Base-by-base conservation (phyloP, 176 grass and related monocot genomes). In the Rhynchospora pubera region DNA sequence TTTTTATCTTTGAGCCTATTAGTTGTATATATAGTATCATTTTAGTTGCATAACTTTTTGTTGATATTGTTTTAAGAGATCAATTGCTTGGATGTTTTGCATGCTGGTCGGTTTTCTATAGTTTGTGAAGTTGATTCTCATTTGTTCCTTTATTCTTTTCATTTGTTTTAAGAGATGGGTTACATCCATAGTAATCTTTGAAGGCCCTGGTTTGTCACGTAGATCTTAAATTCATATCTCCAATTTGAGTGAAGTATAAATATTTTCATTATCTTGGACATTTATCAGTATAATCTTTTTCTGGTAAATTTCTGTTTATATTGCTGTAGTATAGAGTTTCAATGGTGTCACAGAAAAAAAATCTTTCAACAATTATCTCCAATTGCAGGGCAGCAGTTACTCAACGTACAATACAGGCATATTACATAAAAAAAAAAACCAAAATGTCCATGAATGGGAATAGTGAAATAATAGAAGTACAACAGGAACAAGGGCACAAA, bases 381-480 rank as follows among this genome's bases (percentile, higher is more conserved):
- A 18, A 52, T 76, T 75, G 6, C 48, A 76, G 72, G 48, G 0
- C 0, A 22, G 6, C 12, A 30, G 10, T 1, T 30, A 53, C 11
- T 5, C 47, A 74, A n/a, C 48, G 52, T 46, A 28, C 26, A 53
- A 46, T 8, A 53, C 5, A 53, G 24, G 21, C 46, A 16, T 7
- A 53, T 55, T 76, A 55, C 47, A 76, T 2, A n/a, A n/a, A n/a
- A n/a, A n/a, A n/a, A n/a, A 11, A 12, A 3, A 76, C 21, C 15
- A 76, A 48, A 76, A 76, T 76, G 72, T 15, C 72, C 48, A 55
- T 8, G 15, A 28, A 76, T 18, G 72, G 47, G 15, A 55, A 55
- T 55, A 30, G 72, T 53, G 72, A 76, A 76, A 76, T 76, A 76
- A 76, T 30, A 76, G 47, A 55, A 24, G 5, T 30, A 30, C 48